Evolutionary conservation across 345 rosid species (phyloP).

Genomic region (Brassica carinata): DNA sequence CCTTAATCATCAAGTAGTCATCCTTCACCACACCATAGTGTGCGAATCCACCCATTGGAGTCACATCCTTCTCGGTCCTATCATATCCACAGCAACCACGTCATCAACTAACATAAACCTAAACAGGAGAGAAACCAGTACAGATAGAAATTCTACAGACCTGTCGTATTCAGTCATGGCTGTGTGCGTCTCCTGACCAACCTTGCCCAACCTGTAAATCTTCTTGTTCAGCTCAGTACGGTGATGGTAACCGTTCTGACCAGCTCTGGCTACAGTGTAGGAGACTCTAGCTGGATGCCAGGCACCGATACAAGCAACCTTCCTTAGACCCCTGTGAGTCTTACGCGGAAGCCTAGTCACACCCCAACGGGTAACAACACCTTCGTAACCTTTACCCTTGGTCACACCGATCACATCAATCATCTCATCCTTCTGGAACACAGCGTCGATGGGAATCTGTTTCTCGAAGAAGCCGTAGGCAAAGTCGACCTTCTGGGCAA

Average conservation of each 20-base stretch:
- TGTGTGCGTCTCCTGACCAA: neutral
- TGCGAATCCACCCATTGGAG: neutral
- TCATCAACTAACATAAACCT: neutral
- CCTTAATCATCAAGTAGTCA: neutral
- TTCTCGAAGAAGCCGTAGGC: neutral
- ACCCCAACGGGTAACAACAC: neutral
- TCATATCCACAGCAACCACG: neutral
- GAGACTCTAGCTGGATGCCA: neutral
- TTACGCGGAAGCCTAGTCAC: neutral
- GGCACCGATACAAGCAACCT: neutral
- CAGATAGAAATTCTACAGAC: neutral
- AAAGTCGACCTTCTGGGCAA: neutral
- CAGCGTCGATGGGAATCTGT: neutral
- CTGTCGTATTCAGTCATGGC: neutral
- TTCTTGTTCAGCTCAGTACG: neutral
- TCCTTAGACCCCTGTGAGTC: neutral
- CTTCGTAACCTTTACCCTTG: neutral
- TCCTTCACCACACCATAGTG: neutral
- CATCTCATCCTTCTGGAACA: neutral
- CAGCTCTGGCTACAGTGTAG: neutral
- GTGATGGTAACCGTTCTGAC: slow-evolving; percentile 2
- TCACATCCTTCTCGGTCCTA: neutral
- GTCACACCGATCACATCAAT: neutral
- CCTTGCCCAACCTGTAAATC: neutral
- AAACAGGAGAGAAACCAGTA: neutral